A percentile compares a stretch with the other conserved stretches of the same genome.
phyloP scores from a whole-genome alignment of 495 filamentous ascomycete genomes.

The Bacidia rubella region DNA sequence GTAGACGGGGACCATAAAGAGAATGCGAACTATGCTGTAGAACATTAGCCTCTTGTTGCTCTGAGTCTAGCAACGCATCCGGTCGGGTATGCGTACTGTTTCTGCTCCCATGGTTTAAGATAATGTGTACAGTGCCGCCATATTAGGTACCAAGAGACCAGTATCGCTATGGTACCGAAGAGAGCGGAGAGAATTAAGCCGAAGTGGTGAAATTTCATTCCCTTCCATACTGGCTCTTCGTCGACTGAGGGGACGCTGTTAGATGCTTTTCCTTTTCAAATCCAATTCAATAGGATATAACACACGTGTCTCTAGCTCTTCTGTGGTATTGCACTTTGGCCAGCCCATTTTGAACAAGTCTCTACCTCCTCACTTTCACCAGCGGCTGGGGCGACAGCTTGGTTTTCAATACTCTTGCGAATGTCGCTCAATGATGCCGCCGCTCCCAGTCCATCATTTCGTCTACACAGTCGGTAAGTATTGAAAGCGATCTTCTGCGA shows the following conservation, averaged over 20 bases:
- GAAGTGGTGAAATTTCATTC: slow-evolving; percentile 35
- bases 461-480: no score
- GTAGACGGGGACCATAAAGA: slow-evolving; percentile 85
- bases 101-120: slow-evolving; percentile 68
- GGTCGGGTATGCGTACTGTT: no score
- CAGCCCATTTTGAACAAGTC: slow-evolving; percentile 31
- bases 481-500: no score
- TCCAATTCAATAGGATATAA: slow-evolving; percentile 19
- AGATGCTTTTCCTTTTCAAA: not conserved
- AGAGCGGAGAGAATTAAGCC: slow-evolving; percentile 34
- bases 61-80: no score
- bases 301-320: slow-evolving; percentile 31
- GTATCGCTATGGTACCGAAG: slow-evolving; percentile 32
- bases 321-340: slow-evolving; percentile 37
- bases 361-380: not conserved
- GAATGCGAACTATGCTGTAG: slow-evolving; percentile 66
- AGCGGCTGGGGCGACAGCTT: not conserved
- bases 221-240: slow-evolving; percentile 34
- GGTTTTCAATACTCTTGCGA: no score
- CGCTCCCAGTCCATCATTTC: no score
- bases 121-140: slow-evolving; percentile 71
- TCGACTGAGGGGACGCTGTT: slow-evolving; percentile 13
- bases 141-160: slow-evolving; percentile 42
- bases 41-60: slow-evolving; percentile 2
- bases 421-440: no score